These are phyloP conservation scores for Tetrapisispora nanseiensis DNA, from an alignment of 805 yeast genomes.

Conservation along the genomic window DNA sequence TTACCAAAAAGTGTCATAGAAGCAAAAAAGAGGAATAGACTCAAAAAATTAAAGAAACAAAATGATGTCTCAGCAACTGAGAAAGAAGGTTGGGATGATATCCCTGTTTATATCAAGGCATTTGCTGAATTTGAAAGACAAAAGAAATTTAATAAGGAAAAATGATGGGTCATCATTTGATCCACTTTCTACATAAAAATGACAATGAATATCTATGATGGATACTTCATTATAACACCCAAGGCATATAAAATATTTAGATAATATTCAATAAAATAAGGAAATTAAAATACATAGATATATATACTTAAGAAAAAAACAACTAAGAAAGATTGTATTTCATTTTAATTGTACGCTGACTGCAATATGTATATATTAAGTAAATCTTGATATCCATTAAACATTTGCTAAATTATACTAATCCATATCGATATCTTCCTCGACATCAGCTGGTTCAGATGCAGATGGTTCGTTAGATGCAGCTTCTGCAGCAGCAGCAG, in stretches of 20 bases:
- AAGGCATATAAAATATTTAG: not conserved
- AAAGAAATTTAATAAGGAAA: constrained; percentile 34
- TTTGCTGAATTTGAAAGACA: constrained; percentile 77
- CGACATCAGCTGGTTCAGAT: constrained; percentile 27
- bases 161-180: not conserved
- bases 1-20: constrained; percentile 30
- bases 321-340: not conserved
- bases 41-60: constrained; percentile 5
- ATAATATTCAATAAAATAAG: not conserved
- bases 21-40: constrained; percentile 16
- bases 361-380: not conserved
- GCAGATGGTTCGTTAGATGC: constrained; percentile 6
- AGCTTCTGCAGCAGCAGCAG: constrained; percentile 25
- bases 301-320: no score
- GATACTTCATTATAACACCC: not conserved
- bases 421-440: constrained; percentile 27
- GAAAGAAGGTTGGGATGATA: constrained; percentile 41
- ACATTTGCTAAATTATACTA: not conserved
- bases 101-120: constrained; percentile 68
- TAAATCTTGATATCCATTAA: not conserved
- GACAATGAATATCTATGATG: not conserved
- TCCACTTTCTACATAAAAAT: not conserved
- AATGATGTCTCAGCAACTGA: constrained; percentile 12
- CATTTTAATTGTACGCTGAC: not conserved
- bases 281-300: not conserved